Base-by-base conservation (phyloP, 2,329 filamentous ascomycete genomes). In the Cordyceps tenuipes region DNA sequence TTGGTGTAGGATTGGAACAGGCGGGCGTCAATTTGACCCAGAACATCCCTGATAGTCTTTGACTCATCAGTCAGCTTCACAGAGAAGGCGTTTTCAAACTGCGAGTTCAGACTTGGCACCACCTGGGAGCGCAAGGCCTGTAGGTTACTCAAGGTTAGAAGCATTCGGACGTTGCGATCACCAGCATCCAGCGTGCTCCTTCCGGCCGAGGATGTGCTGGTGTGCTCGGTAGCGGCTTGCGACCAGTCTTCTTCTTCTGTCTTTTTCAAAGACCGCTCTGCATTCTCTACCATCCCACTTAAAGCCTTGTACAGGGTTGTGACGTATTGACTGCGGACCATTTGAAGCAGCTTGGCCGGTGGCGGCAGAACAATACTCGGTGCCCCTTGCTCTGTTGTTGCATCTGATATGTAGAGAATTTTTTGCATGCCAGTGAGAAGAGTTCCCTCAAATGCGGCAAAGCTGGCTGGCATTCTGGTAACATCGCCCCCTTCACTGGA, bases 221-320 rank as follows among this genome's bases (percentile, higher is more conserved):
- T 46, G 23, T 60, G 48, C 3, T 34, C 31, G 3, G 57, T 43
- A 31, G 50, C 57, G 6, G 57, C 57, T 34, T 60, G 76, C 0
- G 77, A 80, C 82, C 82, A 85, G 60, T 84, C 82, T 62, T 85
- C 82, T 50, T 87, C 85, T 49, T 87, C 85, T 0, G 83, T 76
- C 65, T 84, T 85, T 65, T 86, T 83, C 15, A 85, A 72, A 3
- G 86, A 82, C 61, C 85, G 85, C 74, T 97, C 91, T 3, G 94
- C 93, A 72, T 96, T 97, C 74, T 97, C 94, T 1, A 99, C 91
- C 85, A 99, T 93, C 23, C 93, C 94, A 67, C 90, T 95, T 43
- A 99, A 76, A 7, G 91, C 91, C 72, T 96, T 96, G 74, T 97
- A 97, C 48, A 99, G 77, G 61, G 92, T 96, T 7, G 88, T 91